Base-by-base conservation (phyloP, 179 eudicot genomes). In the Actinidia polygama region DNA sequence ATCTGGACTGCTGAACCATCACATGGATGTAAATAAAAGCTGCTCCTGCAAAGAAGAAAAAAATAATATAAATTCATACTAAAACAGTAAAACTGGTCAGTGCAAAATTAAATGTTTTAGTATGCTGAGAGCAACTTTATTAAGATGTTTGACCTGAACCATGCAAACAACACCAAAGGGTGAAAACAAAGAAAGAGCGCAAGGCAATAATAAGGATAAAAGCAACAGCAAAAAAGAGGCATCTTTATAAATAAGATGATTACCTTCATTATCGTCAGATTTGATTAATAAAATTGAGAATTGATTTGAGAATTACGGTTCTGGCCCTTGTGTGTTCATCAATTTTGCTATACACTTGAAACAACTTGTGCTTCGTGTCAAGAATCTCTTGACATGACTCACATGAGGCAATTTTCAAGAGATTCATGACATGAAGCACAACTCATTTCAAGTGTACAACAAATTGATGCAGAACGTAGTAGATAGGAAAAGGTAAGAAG, bases 1-100 rank as follows among this genome's bases (percentile, higher is more conserved):
- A 95, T 92, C 87, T 95, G 98, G 75, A 90, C 87, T 55, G 93
- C 73, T 72, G 98, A 92, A 83, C 98, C 98, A 87, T 97, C 98
- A 80, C 83, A 94, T 82, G 99, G 97, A 81, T 93, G 95, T 75
- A 97, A 85, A 88, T 90, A 94, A 87, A 97, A 97, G 89, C 99
- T 92, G 85, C 98, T 95, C 89, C 99, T 97, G 91, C 84, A 73
- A 77, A 78, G 46, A 9, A 58, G 73, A 21, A 75, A 5, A 75
- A 75, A 72, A 46, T 58, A 54, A 78, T 23, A 80, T 53, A 80
- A 57, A 26, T 54, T 36, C 77, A 44, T 57, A 18, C 66, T 55
- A 53, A 81, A 47, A 74, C 49, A 24, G 40, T n/a, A 62, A 79
- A 30, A 66, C 44, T 50, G 23, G 61, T 16, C 14, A 50, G 71